Base-by-base conservation (phyloP, 2,329 filamentous ascomycete species). In the Tetracladium maxilliforme region DNA sequence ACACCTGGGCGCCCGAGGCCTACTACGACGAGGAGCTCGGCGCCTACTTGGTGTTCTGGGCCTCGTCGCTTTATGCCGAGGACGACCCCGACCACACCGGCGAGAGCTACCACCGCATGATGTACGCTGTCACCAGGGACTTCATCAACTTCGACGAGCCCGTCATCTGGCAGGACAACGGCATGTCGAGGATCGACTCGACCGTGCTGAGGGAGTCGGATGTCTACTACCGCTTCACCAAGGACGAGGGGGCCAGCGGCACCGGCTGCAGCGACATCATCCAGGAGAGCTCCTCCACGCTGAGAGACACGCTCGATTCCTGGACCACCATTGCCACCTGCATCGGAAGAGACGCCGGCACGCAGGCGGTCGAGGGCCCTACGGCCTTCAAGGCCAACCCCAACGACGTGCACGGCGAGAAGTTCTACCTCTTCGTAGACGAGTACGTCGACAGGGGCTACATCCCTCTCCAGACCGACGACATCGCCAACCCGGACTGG, bases 201-300 rank as follows among this genome's bases (percentile, higher is more conserved):
- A 66, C 61, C 0, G 56, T 66, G 1, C 37, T 66, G 10, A 45
- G 58, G 26, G 49, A 49, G 0, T 47, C 46, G 2, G 39, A 40
- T 8, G 41, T 39, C 0, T 65, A 58, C 37, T 61, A 63, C 35
- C 59, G 63, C 7, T 68, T 67, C 36, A 65, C 61, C 11, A 67
- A 68, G 29, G 62, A 67, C 21, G 62, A 67, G 28, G 60, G 58
- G 0, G 56, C 49, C 3, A 48, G 42, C 5, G 47, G 42, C 2
- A 64, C 60, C 1, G 62, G 62, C 3, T 68, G 63, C 35, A 46
- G 44, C 3, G 63, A 68, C 21, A 66, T 67, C 14, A 65, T 68
- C 12, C 52, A 67, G 30, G 62, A 67, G 33, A 51, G 50, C 16
- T 62, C 60, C 0, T 28, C 41, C 2, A 45, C 42, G 2, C 39